phyloP scores from a whole-genome alignment of 768 basidiomycete species.

The Albatrellus ellisii region DNA sequence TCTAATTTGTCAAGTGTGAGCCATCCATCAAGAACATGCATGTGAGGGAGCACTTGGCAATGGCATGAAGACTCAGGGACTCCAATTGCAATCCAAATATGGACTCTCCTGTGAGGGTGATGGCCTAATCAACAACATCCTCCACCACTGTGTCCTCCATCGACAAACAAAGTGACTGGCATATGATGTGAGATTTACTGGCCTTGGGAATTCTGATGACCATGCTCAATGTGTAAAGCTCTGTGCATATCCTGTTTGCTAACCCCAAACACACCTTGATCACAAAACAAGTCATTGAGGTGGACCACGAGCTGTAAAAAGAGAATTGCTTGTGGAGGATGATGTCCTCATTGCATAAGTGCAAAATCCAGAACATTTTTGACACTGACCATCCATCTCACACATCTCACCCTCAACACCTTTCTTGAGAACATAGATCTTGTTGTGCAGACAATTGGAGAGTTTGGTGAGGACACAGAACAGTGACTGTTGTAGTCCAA shows the following conservation, averaged over 20 bases:
- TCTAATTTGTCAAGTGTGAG: too few species aligned
- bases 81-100: too few species aligned
- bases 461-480: conserved; percentile 61
- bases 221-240: conserved; percentile 2
- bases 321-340: conserved; percentile 50
- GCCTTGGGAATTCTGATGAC: neutral
- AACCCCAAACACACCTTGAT: conserved; percentile 63
- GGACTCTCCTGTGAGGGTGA: too few species aligned
- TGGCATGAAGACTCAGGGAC: too few species aligned
- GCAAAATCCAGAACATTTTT: conserved; percentile 43
- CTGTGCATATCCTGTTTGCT: conserved; percentile 70
- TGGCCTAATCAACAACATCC: neutral
- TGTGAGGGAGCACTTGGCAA: too few species aligned
- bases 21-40: too few species aligned
- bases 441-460: conserved; percentile 65
- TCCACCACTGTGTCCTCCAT: conserved; percentile 16
- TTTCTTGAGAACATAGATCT: conserved; percentile 87
- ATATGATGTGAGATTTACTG: conserved; percentile 34
- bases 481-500: conserved; percentile 10
- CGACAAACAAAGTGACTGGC: conserved; percentile 26
- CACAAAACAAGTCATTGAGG: conserved; percentile 74
- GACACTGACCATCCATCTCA: conserved; percentile 71
- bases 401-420: conserved; percentile 71
- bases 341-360: conserved; percentile 68
- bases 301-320: conserved; percentile 79